Conservation (phyloP, 2,329 filamentous ascomycete genomes). For the Claviceps arundinis region DNA sequence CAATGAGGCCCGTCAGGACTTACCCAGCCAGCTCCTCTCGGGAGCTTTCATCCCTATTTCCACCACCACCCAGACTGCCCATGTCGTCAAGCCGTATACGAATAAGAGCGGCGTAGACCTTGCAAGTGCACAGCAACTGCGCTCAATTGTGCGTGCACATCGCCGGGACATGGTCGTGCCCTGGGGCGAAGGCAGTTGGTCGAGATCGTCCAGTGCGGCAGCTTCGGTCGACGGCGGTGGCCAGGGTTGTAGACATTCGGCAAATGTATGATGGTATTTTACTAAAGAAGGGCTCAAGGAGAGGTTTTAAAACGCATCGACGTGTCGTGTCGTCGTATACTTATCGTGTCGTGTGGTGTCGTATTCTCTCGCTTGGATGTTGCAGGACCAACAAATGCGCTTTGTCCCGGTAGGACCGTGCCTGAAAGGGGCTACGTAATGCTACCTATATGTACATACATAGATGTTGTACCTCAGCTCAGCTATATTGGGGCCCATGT, state of each 20-base stretch:
- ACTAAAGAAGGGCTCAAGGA: not conserved
- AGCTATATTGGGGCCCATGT: no score
- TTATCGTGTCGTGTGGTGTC: not conserved
- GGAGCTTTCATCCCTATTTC: slow-evolving; percentile 50
- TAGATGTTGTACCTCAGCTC: no score
- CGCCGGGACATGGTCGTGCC: slow-evolving; percentile 36
- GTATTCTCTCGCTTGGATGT: no score
- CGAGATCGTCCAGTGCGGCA: slow-evolving; percentile 8
- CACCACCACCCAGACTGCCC: slow-evolving; percentile 81
- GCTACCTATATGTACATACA: no score
- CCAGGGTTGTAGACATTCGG: not conserved
- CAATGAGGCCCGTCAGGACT: not conserved
- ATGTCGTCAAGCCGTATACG: slow-evolving; percentile 80
- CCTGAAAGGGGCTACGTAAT: no score
- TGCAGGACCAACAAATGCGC: no score
- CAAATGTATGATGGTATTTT: not conserved
- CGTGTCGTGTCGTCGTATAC: not conserved
- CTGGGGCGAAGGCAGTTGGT: slow-evolving; percentile 5
- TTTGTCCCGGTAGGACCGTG: no score
- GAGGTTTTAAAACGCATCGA: not conserved
- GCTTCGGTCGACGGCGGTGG: not conserved
- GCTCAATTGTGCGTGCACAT: slow-evolving; percentile 61
- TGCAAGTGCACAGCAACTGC: slow-evolving; percentile 65
- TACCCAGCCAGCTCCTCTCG: slow-evolving; percentile 45
- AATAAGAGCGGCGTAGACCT: slow-evolving; percentile 82